Percentiles rank a stretch among this genome's conserved stretches.
Evolutionary conservation across 1,139 yeast species (phyloP).

Genomic region (Sugiyamaella neomexicana): DNA sequence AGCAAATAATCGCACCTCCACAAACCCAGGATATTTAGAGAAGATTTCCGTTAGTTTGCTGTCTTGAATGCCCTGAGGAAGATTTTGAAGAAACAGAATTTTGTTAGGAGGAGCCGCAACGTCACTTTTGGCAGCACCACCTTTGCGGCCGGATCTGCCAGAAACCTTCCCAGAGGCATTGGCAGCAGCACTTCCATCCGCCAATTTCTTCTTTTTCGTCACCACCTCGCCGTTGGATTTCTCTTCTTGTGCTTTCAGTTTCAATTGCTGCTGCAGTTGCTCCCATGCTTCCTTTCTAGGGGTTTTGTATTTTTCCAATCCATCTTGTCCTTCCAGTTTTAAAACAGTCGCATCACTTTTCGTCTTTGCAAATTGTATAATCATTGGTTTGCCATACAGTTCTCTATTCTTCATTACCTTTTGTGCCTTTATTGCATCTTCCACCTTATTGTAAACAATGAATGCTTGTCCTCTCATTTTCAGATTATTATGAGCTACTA

Average conservation of each 20-base stretch:
- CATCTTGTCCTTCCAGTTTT: conserved; percentile 32
- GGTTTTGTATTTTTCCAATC: conserved; percentile 34
- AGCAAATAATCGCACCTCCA: conserved; percentile 64
- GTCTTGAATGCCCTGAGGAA: conserved; percentile 52
- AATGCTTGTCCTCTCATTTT: conserved; percentile 85
- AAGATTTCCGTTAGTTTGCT: conserved; percentile 50
- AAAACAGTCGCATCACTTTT: conserved; percentile 51
- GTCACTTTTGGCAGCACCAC: conserved; percentile 24
- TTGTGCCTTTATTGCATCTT: conserved; percentile 52
- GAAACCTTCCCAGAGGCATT: conserved; percentile 30
- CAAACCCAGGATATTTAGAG: conserved; percentile 55
- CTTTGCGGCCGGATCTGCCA: conserved; percentile 23
- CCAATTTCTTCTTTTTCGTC: conserved; percentile 28
- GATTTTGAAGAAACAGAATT: conserved; percentile 64
- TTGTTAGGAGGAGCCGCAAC: conserved; percentile 62
- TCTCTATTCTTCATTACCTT: conserved; percentile 27
- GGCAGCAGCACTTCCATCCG: conserved; percentile 31
- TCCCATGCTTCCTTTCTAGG: conserved; percentile 34
- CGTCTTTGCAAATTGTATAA: conserved; percentile 45
- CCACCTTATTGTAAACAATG: conserved; percentile 54
- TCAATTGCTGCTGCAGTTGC: conserved; percentile 36
- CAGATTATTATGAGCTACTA: conserved; percentile 62
- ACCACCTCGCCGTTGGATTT: conserved; percentile 20
- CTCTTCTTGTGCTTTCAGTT: conserved; percentile 33
- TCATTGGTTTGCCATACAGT: conserved; percentile 58